Conservation (phyloP, 495 filamentous ascomycete genomes). For the Penicillium simplicissimum region DNA sequence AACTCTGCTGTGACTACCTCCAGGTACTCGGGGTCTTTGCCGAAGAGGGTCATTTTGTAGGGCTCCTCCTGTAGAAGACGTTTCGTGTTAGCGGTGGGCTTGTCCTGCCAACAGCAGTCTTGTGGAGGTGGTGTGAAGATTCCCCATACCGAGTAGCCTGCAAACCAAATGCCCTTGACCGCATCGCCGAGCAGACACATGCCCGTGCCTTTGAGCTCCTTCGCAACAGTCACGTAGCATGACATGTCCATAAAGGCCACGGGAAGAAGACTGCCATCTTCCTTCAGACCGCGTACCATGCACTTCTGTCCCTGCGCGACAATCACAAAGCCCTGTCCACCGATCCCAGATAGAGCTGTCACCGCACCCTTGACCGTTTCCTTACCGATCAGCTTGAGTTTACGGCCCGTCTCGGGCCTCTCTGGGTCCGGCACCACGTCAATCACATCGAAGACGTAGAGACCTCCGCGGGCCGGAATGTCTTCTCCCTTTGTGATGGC, state of each 20-base stretch:
- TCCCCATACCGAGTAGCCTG: slow-evolving; percentile 76
- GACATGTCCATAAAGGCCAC: slow-evolving; percentile 99
- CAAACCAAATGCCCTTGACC: slow-evolving; percentile 92
- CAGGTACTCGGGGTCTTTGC: slow-evolving; percentile 73
- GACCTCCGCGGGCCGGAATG: slow-evolving; percentile 74
- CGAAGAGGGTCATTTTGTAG: slow-evolving; percentile 92
- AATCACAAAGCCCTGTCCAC: slow-evolving; percentile 89
- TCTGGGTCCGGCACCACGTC: slow-evolving; percentile 87
- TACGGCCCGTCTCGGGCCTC: slow-evolving; percentile 77
- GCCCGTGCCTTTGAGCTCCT: slow-evolving; percentile 78
- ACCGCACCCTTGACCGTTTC: slow-evolving; percentile 95
- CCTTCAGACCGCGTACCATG: slow-evolving; percentile 93
- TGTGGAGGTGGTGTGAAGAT: no score
- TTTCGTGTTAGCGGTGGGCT: not conserved
- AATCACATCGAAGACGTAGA: slow-evolving; percentile 92
- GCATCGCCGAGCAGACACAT: slow-evolving; percentile 84
- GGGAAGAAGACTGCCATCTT: slow-evolving; percentile 86
- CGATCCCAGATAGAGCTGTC: slow-evolving; percentile 80
- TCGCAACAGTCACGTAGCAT: slow-evolving; percentile 80
- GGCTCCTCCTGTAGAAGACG: slow-evolving; percentile 68
- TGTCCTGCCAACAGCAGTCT: not conserved
- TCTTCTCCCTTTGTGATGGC: slow-evolving; percentile 85
- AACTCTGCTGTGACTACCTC: slow-evolving; percentile 86
- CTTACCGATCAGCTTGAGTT: slow-evolving; percentile 79
- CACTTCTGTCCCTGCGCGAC: slow-evolving; percentile 95